Base-by-base conservation (phyloP, 2,329 filamentous ascomycete genomes). In the Pyrenochaeta sp. region DNA sequence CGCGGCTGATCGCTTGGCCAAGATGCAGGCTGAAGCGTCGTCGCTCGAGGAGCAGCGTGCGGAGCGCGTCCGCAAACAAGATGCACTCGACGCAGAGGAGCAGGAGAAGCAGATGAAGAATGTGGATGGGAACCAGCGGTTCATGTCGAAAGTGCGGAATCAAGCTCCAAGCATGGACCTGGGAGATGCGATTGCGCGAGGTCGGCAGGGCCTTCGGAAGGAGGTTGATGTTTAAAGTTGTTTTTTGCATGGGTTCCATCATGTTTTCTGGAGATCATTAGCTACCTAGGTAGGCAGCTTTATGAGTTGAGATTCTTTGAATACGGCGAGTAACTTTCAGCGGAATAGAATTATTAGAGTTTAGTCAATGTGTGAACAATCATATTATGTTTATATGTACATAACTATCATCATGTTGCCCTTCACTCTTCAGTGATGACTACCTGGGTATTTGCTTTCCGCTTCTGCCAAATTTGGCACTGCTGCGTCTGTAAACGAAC, bases 11-110 rank as follows among this genome's bases (percentile, higher is more conserved):
- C 65, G 59, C 19, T 57, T 71, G 6, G 65, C 67, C 9, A 49
- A 53, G 8, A 71, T 71, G 68, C 67, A 69, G 42, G 61, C 60
- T 11, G 63, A 65, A 27, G 68, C 68, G 1, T 49, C 57, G 6
- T 62, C 61, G 5, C 53, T 69, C 0, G 68, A 71, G 48, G 48
- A 60, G 37, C 55, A 68, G 44, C 68, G 68, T 2, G 52, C 49
- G 8, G 62, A 71, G 46, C 65, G 67, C 14, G 65, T 71, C 2
- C 57, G 62, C 11, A 51, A 53, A 28, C 59, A 59, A n/a, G 63
- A 63, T 11, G 56, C 53, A 3, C 59, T 68, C 35, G 67, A 69
- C 32, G 66, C 65, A 6, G 63, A 60, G n/a, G 65, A 69, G 31
- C 63, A 65, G 23, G 60, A 49, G 19, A 60, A 50, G 34, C 58